These are phyloP conservation scores for Diaporthe sp. DNA, from an alignment of 2,329 filamentous ascomycete genomes.

Conservation along the genomic window DNA sequence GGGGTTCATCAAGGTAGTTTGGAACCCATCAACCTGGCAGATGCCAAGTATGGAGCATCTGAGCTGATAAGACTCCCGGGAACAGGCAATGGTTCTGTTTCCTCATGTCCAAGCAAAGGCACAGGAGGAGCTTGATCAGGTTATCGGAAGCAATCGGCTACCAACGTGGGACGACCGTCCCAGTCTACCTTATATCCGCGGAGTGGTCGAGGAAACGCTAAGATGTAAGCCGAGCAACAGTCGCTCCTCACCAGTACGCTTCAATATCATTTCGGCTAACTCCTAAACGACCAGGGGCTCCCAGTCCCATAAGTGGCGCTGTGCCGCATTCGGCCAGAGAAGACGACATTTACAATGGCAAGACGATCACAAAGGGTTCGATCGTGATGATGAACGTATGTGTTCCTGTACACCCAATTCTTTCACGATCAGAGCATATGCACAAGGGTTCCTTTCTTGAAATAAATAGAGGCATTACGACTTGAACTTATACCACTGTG, in stretches of 20 bases:
- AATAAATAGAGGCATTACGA: too few relatives aligned
- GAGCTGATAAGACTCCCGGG: too few relatives aligned
- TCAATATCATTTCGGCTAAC: neutral
- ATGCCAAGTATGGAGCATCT: too few relatives aligned
- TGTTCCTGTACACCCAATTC: neutral
- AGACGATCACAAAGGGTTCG: neutral
- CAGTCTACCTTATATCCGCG: neutral
- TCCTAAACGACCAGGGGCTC: neutral
- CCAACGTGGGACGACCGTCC: neutral
- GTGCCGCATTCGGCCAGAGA: neutral
- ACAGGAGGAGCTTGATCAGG: neutral
- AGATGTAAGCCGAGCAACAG: neutral
- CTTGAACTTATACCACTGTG: neutral
- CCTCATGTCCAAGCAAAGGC: neutral
- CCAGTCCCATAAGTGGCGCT: slow-evolving; percentile 12
- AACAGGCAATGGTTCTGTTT: neutral
- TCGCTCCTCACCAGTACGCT: too few relatives aligned
- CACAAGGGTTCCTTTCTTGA: too few relatives aligned
- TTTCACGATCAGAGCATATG: neutral
- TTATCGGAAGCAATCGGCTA: neutral
- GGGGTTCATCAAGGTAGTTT: slow-evolving; percentile 1
- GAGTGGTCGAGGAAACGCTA: neutral
- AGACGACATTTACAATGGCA: neutral
- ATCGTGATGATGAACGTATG: slow-evolving; percentile 21
- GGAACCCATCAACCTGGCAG: too few relatives aligned